A percentile compares a stretch with the other conserved stretches of the same genome.
Conservation (phyloP, 768 basidiomycete species). For the Asterophora lycoperdoides region DNA sequence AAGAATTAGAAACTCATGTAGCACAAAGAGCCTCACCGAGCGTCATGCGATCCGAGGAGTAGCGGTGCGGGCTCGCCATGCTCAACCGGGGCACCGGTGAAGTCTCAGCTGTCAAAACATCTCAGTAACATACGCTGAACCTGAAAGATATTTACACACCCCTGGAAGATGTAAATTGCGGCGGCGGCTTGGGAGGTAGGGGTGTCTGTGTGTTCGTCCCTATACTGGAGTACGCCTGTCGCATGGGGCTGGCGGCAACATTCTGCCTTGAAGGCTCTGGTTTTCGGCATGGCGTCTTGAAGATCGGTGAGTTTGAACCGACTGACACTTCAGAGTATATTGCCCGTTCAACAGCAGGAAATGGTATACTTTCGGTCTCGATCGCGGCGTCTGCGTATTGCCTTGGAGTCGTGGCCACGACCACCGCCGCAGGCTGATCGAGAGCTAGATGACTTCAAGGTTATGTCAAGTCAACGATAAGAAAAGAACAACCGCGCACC, state of each 20-base stretch:
- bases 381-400: neutral
- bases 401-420: neutral
- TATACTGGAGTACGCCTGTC: neutral
- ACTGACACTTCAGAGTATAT: conserved; percentile 1
- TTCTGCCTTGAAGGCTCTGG: no score
- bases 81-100: neutral
- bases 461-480: neutral
- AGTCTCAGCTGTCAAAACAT: neutral
- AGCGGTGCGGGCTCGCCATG: neutral
- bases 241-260: conserved; percentile 1
- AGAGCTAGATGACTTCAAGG: neutral
- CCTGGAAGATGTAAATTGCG: neutral
- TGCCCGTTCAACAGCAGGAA: neutral
- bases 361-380: no score
- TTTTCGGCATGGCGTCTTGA: no score
- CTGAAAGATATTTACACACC: neutral
- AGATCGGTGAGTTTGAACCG: neutral
- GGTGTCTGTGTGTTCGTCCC: conserved; percentile 2
- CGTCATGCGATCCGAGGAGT: conserved; percentile 2
- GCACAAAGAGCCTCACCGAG: neutral
- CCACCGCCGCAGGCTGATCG: neutral
- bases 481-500: conserved; percentile 3
- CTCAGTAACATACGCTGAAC: neutral
- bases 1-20: neutral
- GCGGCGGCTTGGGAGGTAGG: neutral